phyloP scores from a whole-genome alignment of 306 rosid genomes.

The cucumber (Cucumis sativus) region Cucumber_9930_V3 NC_026661.2:19466501-19467000 shows the following conservation, averaged over 20 bases:
- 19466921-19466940: too few relatives aligned
- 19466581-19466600: not conserved
- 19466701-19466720: conserved; percentile 12
- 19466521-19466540: not conserved
- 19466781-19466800: conserved; percentile 17
- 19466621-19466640: conserved; percentile 55
- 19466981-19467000: too few relatives aligned
- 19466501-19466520: not conserved
- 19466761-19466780: not conserved
- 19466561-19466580: not conserved
- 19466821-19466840: not conserved
- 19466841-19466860: not conserved
- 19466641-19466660: conserved; percentile 34
- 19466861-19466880: not conserved
- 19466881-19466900: too few relatives aligned
- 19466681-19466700: not conserved
- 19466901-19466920: too few relatives aligned
- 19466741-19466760: conserved; percentile 28
- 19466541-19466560: not conserved
- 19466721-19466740: not conserved
- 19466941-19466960: too few relatives aligned
- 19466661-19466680: conserved; percentile 15
- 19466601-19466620: conserved; percentile 31
- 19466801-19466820: not conserved
- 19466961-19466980: too few relatives aligned